phyloP scores from a whole-genome alignment of 148 eudicot species.

The Heliosperma pusillum region DNA sequence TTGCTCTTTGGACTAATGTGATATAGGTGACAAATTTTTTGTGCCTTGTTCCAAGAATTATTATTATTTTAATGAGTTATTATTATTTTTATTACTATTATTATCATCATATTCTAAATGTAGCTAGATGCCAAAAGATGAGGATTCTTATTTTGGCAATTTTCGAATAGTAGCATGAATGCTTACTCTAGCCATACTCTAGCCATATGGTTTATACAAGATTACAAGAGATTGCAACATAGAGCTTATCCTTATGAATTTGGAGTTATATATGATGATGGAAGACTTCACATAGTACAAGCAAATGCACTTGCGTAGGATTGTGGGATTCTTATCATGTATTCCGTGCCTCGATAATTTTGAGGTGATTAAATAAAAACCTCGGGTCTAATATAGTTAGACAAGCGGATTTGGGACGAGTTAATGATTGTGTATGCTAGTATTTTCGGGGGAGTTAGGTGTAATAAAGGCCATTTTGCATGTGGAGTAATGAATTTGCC shows the following conservation, averaged over 20 bases:
- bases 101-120: too few species aligned
- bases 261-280: too few species aligned
- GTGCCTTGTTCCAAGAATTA: constrained; percentile 3
- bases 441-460: neutral
- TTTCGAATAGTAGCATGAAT: neutral
- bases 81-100: too few species aligned
- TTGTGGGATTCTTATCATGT: neutral
- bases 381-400: neutral
- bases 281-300: too few species aligned
- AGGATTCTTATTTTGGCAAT: neutral
- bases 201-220: neutral
- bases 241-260: too few species aligned
- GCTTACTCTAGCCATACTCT: neutral
- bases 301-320: neutral
- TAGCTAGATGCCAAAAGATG: constrained; percentile 3
- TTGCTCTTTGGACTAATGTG: neutral
- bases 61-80: too few species aligned
- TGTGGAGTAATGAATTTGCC: neutral
- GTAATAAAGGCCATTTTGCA: neutral
- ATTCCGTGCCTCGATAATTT: neutral
- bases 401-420: neutral
- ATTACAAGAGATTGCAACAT: neutral
- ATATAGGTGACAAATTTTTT: constrained; percentile 14
- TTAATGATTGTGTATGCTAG: neutral
- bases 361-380: neutral